These are phyloP conservation scores for Trichoderma sp. DNA, from an alignment of 2,329 filamentous ascomycete species.

Conservation along the genomic window DNA sequence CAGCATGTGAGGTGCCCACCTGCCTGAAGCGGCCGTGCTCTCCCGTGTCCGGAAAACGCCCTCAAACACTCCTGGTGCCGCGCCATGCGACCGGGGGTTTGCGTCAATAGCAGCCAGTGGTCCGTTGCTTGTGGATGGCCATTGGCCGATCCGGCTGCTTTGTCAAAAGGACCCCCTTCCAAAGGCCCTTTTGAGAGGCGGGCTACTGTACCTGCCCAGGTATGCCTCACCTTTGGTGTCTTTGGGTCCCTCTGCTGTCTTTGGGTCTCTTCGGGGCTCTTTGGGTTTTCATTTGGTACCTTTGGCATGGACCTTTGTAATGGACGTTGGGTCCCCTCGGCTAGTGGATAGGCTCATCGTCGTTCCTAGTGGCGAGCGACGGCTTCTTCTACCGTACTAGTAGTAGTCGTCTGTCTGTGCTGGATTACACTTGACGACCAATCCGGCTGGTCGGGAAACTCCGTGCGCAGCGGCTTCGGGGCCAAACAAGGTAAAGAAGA, in stretches of 20 bases:
- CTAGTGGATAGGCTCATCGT: slow-evolving; percentile 1
- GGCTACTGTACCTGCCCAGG: neutral
- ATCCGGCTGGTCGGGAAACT: neutral
- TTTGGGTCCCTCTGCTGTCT: neutral
- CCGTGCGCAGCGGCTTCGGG: neutral
- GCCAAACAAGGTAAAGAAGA: neutral
- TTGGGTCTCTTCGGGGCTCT: no score
- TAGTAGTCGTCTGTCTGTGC: no score
- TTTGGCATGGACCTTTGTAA: no score
- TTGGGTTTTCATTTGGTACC: no score
- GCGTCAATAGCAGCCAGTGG: neutral
- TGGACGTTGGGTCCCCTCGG: slow-evolving; percentile 1
- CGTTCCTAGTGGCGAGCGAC: neutral
- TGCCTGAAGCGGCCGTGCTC: neutral
- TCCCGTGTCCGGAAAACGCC: neutral
- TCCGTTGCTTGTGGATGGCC: slow-evolving; percentile 1
- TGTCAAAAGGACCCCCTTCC: neutral
- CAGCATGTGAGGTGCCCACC: neutral
- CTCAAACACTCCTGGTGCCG: neutral
- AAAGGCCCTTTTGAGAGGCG: slow-evolving; percentile 5
- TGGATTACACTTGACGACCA: neutral
- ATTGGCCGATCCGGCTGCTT: neutral
- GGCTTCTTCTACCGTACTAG: neutral
- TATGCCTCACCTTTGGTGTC: neutral
- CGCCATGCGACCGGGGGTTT: slow-evolving; percentile 4